These are phyloP conservation scores for Picea engelmannii DNA, from an alignment of 83 land plant species.

Conservation along the genomic window DNA sequence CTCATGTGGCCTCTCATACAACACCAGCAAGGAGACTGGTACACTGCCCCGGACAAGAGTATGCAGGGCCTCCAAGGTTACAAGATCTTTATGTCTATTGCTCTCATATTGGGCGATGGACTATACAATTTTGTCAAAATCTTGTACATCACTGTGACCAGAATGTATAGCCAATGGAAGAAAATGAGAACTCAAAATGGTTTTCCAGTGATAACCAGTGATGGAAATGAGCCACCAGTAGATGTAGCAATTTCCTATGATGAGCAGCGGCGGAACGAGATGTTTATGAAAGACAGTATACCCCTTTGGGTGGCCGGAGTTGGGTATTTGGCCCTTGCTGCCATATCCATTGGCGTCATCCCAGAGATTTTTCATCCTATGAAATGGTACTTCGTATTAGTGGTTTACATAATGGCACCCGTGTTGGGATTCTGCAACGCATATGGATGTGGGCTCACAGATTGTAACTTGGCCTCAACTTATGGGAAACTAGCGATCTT, in stretches of 20 bases:
- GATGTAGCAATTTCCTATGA: neutral
- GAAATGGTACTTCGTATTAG: conserved; percentile 13
- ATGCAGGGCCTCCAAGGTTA: too few relatives aligned
- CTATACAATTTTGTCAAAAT: conserved; percentile 50
- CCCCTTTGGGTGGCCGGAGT: conserved; percentile 50
- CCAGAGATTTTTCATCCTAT: too few relatives aligned
- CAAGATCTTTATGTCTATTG: too few relatives aligned
- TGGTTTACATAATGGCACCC: conserved; percentile 57
- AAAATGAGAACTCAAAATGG: too few relatives aligned
- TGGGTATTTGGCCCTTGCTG: conserved; percentile 45
- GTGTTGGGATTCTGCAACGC: conserved; percentile 67
- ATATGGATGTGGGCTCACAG: conserved; percentile 68
- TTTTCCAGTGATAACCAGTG: too few relatives aligned
- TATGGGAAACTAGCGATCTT: conserved; percentile 38
- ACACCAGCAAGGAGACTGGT: conserved; percentile 60
- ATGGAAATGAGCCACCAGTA: too few relatives aligned
- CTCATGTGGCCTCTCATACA: too few relatives aligned
- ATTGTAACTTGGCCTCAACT: conserved; percentile 55
- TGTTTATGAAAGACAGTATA: conserved; percentile 5
- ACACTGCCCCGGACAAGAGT: conserved; percentile 5
- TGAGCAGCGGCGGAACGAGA: conserved; percentile 36
- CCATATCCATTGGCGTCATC: neutral
- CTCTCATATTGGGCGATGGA: too few relatives aligned
- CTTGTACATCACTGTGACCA: neutral
- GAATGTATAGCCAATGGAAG: too few relatives aligned